Evolutionary conservation across 2,329 filamentous ascomycete species (phyloP).

Genomic region (Curvularia sp.): DNA sequence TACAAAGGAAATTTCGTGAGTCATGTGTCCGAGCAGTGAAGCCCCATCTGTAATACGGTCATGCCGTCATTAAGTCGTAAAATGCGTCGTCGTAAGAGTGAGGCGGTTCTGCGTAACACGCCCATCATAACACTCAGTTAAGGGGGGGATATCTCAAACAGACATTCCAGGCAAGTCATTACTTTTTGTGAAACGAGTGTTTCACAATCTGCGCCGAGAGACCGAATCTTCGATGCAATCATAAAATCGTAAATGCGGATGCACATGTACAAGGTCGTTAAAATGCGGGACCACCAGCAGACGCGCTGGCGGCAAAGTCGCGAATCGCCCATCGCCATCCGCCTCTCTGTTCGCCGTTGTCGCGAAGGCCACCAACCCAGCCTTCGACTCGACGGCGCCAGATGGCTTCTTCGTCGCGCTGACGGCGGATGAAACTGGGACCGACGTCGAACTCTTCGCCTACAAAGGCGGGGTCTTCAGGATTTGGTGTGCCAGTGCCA

Average conservation of each 20-base stretch:
- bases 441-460: constrained; percentile 98
- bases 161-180: constrained; percentile 36
- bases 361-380: constrained; percentile 73
- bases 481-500: constrained; percentile 27
- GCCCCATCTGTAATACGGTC: constrained; percentile 27
- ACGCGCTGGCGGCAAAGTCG: constrained; percentile 52
- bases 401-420: constrained; percentile 88
- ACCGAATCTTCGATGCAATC: constrained; percentile 40
- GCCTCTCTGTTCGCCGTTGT: constrained; percentile 52
- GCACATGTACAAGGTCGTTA: constrained; percentile 28
- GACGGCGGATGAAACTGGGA: constrained; percentile 87
- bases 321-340: constrained; percentile 79
- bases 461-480: constrained; percentile 60
- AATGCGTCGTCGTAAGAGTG: constrained; percentile 48
- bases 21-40: constrained; percentile 23
- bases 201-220: constrained; percentile 32
- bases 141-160: constrained; percentile 41
- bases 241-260: constrained; percentile 40
- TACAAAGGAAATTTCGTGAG: constrained; percentile 19
- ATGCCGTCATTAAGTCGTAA: constrained; percentile 36
- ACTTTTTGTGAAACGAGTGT: constrained; percentile 35
- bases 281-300: constrained; percentile 26
- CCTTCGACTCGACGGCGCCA: constrained; percentile 88
- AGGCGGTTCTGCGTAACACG: constrained; percentile 39
- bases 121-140: constrained; percentile 47